A percentile compares a stretch with the other conserved stretches of the same genome.
phyloP scores from a whole-genome alignment of 1,139 yeast genomes.

The Debaryomycetaceae sp. region DNA sequence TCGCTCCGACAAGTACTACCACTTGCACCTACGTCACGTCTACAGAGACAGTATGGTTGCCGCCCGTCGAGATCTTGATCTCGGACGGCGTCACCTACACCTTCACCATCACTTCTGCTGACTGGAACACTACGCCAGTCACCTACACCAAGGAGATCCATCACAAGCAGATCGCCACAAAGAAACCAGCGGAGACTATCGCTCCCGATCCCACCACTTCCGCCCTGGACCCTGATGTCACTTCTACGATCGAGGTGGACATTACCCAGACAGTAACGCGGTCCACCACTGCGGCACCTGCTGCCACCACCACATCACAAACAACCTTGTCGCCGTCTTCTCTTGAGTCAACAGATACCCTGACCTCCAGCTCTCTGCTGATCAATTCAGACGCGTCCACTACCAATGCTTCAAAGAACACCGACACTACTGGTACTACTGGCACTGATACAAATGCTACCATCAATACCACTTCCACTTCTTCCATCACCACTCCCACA shows the following conservation, averaged over 20 bases:
- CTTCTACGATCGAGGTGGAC: neutral
- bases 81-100: conserved; percentile 56
- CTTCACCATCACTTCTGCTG: conserved; percentile 31
- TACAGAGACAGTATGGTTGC: conserved; percentile 49
- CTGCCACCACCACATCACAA: neutral
- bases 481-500: conserved; percentile 8
- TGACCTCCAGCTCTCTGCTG: neutral
- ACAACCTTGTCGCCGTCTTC: neutral
- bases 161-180: conserved; percentile 6
- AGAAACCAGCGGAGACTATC: conserved; percentile 1
- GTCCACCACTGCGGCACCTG: conserved; percentile 1
- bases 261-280: too few relatives aligned
- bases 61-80: conserved; percentile 58
- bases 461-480: conserved; percentile 4
- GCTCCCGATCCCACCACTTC: neutral
- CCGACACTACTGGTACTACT: too few relatives aligned
- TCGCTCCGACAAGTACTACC: conserved; percentile 50
- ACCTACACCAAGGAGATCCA: conserved; percentile 20
- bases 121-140: conserved; percentile 22
- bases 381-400: too few relatives aligned
- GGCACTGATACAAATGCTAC: too few relatives aligned
- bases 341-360: neutral
- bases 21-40: conserved; percentile 46
- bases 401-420: too few relatives aligned
- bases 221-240: neutral